Conservation (phyloP, 768 basidiomycete genomes). For the Leccinum arenicola region DNA sequence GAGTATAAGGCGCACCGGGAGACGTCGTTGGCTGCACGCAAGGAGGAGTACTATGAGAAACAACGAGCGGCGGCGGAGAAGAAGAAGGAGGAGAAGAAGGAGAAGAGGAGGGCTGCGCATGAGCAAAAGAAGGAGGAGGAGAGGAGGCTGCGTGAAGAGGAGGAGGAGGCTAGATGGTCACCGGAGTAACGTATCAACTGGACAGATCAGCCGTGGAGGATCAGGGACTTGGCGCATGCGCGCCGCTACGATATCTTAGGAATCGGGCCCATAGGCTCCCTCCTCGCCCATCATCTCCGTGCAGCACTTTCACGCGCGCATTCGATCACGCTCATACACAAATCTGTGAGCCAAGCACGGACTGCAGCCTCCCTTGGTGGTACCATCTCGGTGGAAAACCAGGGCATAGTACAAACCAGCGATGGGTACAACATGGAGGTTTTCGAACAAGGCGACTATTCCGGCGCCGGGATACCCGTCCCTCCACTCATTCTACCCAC, state of each 20-base stretch:
- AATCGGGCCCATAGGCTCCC: constrained; percentile 78
- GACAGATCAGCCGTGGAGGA: too few species aligned
- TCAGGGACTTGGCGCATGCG: too few species aligned
- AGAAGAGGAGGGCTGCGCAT: too few species aligned
- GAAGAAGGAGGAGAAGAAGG: too few species aligned
- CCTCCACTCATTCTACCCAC: constrained; percentile 11
- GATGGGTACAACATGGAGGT: constrained; percentile 51
- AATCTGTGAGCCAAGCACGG: constrained; percentile 39
- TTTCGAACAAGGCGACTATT: constrained; percentile 33
- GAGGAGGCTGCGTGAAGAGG: too few species aligned
- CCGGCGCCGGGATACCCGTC: constrained; percentile 21
- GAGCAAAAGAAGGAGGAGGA: too few species aligned
- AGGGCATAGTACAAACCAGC: constrained; percentile 42
- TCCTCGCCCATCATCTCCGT: constrained; percentile 79
- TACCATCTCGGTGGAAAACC: constrained; percentile 46
- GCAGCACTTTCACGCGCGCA: constrained; percentile 48
- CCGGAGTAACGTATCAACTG: too few species aligned
- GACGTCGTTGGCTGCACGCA: too few species aligned
- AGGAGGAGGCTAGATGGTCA: too few species aligned
- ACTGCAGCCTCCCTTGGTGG: constrained; percentile 33
- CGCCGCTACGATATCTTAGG: constrained; percentile 48
- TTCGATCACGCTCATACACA: constrained; percentile 70
- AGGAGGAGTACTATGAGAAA: too few species aligned
- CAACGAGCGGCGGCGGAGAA: too few species aligned
- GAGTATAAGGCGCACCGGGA: too few species aligned